Evolutionary conservation across 179 eudicot species (phyloP), one percentile per base, ranked within the genome.

Genomic region (Silene coronaria): DNA sequence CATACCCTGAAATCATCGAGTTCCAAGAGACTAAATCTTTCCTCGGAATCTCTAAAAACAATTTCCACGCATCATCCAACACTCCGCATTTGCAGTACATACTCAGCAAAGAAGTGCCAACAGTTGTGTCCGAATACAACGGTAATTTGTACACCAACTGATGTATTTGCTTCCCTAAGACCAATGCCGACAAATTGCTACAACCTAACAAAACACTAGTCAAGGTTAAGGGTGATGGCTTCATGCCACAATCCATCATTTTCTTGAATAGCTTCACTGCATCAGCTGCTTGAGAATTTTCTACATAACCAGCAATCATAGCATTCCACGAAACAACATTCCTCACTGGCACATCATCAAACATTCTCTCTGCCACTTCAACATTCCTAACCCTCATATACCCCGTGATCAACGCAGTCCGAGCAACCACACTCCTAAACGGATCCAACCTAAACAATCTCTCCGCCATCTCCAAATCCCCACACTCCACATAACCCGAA

Each of bases 41-140:
- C 57, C 79, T 75, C 17, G 81, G 81, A 77, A 91, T 86, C 76
- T 87, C 89, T 53, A 26, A 57, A 76, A 93, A 93, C 83, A 89
- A 75, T 38, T 83, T 85, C 86, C 83, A 74, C 1, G 89, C 92
- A 51, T 83, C 89, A 22, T 87, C 87, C 70, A 93, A 78, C 63
- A 76, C 87, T 71, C 98, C 97, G 59, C 98, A 93, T 75, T 93
- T 93, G 78, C 88, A 70, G 77, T 93, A 93, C 98, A 91, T 93
- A 81, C 98, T 93, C 59, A 93, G 66, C 79, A 91, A 80, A 9
- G 98, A 88, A 12, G 96, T 91, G 65, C 87, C 89, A 24, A 89
- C 92, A 4, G 84, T 89, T 26, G 89, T 83, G 71, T 89, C 87
- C 58, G n/a, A 24, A 55, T 76, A 80, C 68, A 93, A 75, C 10